Evolutionary conservation across 129 eudicot species (phyloP).

Genomic region (sunflower (Helianthus annuus)): DNA sequence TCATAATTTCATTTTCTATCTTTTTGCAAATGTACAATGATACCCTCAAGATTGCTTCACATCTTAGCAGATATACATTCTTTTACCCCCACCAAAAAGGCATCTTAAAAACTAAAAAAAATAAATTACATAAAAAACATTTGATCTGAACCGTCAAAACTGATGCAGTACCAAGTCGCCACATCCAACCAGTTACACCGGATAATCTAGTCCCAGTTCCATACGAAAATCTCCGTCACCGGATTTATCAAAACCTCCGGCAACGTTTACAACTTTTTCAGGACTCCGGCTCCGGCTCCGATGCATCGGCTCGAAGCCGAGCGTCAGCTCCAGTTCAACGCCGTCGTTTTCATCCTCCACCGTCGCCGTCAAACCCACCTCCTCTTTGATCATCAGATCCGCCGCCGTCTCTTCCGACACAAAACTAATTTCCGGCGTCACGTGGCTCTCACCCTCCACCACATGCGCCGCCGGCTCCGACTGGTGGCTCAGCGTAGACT

Average conservation of each 20-base stretch:
- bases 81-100: neutral
- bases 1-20: neutral
- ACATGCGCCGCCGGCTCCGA: conserved; percentile 44
- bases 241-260: neutral
- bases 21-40: neutral
- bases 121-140: conserved; percentile 10
- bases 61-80: neutral
- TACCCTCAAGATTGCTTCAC: neutral
- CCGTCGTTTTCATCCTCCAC: neutral
- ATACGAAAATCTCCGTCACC: conserved; percentile 31
- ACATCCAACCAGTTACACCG: conserved; percentile 19
- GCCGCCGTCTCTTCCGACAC: conserved; percentile 27
- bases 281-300: conserved; percentile 24
- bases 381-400: conserved; percentile 19
- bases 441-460: conserved; percentile 42
- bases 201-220: conserved; percentile 47
- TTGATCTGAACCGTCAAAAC: conserved; percentile 46
- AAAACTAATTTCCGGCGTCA: conserved; percentile 19
- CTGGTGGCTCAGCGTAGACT: conserved; percentile 68
- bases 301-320: conserved; percentile 47
- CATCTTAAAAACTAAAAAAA: neutral
- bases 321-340: conserved; percentile 51
- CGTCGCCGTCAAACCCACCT: neutral
- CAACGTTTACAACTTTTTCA: neutral
- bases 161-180: conserved; percentile 19